phyloP scores from a whole-genome alignment of 495 filamentous ascomycete genomes.

The Podospora bellae-mahoneyi region DNA sequence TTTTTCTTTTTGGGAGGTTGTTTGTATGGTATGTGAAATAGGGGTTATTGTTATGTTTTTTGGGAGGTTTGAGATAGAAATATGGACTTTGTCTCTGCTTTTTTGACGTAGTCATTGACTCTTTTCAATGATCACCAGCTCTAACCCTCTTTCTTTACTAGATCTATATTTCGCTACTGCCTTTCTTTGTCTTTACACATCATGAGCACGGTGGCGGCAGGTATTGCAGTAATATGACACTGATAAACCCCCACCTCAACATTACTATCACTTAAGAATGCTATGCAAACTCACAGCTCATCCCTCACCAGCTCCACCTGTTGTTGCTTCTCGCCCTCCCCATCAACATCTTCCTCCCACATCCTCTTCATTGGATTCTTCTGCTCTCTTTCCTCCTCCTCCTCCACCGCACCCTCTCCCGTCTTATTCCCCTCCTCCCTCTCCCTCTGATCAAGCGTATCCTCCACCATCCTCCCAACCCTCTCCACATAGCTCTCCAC shows the following conservation, averaged over 20 bases:
- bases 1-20: neutral
- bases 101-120: neutral
- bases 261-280: neutral
- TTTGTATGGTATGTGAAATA: neutral
- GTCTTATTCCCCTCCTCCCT: conserved; percentile 27
- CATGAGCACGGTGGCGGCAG: too few species aligned
- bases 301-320: conserved; percentile 28
- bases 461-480: conserved; percentile 51
- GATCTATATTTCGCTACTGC: too few species aligned
- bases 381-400: conserved; percentile 32
- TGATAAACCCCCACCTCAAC: too few species aligned
- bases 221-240: too few species aligned
- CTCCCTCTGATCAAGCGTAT: conserved; percentile 26
- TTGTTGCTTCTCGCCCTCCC: conserved; percentile 1
- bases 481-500: conserved; percentile 40
- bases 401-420: conserved; percentile 18
- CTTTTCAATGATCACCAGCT: neutral
- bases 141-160: too few species aligned
- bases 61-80: neutral
- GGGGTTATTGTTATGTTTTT: neutral
- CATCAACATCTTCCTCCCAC: conserved; percentile 52
- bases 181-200: too few species aligned
- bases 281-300: conserved; percentile 35
- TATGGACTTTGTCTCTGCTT: neutral
- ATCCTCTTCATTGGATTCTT: conserved; percentile 70